Conservation (phyloP, 164 flowering plant genomes). For the Vitis labrusca region DNA sequence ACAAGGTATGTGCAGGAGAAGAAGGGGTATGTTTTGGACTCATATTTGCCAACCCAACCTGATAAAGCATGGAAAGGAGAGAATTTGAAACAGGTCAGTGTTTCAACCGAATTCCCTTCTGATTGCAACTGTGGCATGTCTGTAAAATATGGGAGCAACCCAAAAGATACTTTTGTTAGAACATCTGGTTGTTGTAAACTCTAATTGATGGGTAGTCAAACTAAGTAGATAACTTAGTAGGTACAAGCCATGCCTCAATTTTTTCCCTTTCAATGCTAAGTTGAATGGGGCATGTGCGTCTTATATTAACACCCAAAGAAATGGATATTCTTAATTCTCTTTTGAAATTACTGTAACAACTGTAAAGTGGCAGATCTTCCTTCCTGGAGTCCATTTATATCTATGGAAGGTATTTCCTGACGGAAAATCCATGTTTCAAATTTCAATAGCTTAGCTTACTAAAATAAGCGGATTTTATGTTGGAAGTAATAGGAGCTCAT, state of each 20-base stretch:
- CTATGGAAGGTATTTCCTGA: background rate
- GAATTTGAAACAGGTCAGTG: constrained; percentile 23
- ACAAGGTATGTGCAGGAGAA: constrained; percentile 46
- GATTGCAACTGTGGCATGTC: constrained; percentile 21
- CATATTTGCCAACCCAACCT: constrained; percentile 29
- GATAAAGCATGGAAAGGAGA: constrained; percentile 23
- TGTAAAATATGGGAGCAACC: constrained; percentile 41
- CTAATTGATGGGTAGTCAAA: constrained; percentile 14
- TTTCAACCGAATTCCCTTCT: constrained; percentile 17
- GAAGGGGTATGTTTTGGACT: constrained; percentile 41
- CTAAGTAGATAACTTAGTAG: constrained; percentile 17
- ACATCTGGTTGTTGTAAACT: constrained; percentile 30
- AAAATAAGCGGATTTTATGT: no score
- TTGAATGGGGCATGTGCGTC: constrained; percentile 12
- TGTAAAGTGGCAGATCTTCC: constrained; percentile 1
- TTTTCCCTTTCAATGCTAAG: constrained; percentile 10
- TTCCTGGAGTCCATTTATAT: background rate
- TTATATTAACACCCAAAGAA: background rate
- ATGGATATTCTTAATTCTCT: constrained; percentile 8
- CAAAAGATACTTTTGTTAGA: constrained; percentile 23
- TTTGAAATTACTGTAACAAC: background rate
- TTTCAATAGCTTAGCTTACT: no score
- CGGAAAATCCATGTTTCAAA: no score
- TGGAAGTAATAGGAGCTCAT: no score
- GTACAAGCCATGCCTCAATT: constrained; percentile 17